Evolutionary conservation across 2,329 filamentous ascomycete species (phyloP), one percentile per base, ranked within the genome.

Genomic region (Verticillium alfalfae): DNA sequence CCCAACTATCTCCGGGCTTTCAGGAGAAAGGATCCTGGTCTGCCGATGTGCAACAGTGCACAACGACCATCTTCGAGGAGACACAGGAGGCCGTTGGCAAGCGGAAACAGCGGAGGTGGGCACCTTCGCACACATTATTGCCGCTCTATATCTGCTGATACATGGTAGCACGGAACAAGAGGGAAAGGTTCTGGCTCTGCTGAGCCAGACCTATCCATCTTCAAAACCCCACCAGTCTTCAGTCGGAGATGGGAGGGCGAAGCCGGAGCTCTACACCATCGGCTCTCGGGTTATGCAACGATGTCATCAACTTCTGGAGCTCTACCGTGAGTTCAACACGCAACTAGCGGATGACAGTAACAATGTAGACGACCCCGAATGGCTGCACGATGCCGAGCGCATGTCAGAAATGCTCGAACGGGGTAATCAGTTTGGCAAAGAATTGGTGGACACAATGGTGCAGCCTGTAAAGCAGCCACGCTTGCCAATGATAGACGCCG

Each of bases 321-420:
- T 26, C 6, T 59, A 59, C 58, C 34, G 55, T 5, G 58, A 54
- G 5, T 12, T 18, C 34, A 59, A 59, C 26, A 22, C 31, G 58
- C 26, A 39, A 5, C 31, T 55, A 7, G n/a, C 15, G 41, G 34
- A n/a, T 9, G 5, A 37, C 3, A 39, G 5, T 2, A 6, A 5
- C 2, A 34, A 59, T 13, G 15, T 38, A 34, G 18, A 36, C 7
- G 34, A 31, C 7, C 41, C 34, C 13, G 45, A 38, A 18, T 77
- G 74, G 75, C 62, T 67, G 56, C 68, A 73, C 55, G 74, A 77
- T n/a, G 68, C 61, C 12, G 64, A 64, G 36, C 68, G 72, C 31
- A 65, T 76, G 34, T 60, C 64, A 18, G 65, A 69, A 2, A 63
- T 77, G 57, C 72, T 73, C 55, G 62, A 66, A 16, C 63, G 66